Percentiles rank a stretch among this genome's conserved stretches.
Conservation (phyloP, 306 rosid species). For the Sechiopsis laciniata region DNA sequence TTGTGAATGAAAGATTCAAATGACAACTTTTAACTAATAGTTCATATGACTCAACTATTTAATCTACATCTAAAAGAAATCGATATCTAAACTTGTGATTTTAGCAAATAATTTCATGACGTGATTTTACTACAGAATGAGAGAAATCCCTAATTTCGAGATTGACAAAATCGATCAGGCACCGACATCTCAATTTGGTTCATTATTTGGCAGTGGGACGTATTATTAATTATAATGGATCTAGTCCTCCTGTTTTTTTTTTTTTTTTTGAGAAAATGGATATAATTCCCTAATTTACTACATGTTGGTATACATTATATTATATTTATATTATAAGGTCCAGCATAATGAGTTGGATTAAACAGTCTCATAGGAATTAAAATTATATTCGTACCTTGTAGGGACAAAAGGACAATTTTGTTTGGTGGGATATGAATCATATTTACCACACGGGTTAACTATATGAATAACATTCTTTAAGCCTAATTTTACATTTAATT, state of each 20-base stretch:
- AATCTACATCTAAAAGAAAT: too few species aligned
- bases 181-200: neutral
- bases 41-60: too few species aligned
- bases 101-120: too few species aligned
- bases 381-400: neutral
- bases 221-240: neutral
- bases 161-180: neutral
- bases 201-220: neutral
- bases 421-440: neutral
- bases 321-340: neutral
- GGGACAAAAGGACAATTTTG: slow-evolving; percentile 8
- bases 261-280: too few species aligned
- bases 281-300: neutral
- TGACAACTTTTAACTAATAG: too few species aligned
- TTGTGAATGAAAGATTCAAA: too few species aligned
- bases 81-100: too few species aligned
- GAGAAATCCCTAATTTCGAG: neutral
- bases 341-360: neutral
- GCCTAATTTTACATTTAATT: too few species aligned
- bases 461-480: too few species aligned
- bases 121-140: too few species aligned
- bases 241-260: too few species aligned
- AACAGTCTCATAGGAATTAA: too few species aligned
- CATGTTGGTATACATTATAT: neutral
- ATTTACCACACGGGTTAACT: neutral